Evolutionary conservation across 768 basidiomycete species (phyloP).

Genomic region (Termitomyces sp.): DNA sequence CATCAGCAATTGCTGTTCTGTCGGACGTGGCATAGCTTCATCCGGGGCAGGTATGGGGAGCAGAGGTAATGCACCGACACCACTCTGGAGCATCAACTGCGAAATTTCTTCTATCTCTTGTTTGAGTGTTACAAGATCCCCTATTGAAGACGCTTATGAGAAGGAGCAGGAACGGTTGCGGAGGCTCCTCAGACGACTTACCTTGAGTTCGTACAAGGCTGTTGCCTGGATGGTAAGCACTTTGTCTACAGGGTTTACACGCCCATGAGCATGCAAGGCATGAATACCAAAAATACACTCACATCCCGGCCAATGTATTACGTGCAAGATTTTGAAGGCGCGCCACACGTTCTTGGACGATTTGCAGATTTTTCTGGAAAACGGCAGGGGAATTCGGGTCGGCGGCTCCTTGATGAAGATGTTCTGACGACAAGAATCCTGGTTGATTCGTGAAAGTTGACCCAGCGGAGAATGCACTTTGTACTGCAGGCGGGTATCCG

Average conservation of each 20-base stretch:
- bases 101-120: conserved; percentile 40
- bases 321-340: conserved; percentile 44
- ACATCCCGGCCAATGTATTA: conserved; percentile 49
- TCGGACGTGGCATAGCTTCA: conserved; percentile 23
- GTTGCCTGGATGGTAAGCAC: conserved; percentile 53
- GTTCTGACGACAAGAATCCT: conserved; percentile 7
- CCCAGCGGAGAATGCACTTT: neutral
- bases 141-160: conserved; percentile 20
- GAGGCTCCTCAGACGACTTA: conserved; percentile 12
- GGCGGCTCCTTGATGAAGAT: conserved; percentile 28
- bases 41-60: conserved; percentile 20
- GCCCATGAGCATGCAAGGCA: neutral
- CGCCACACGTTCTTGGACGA: conserved; percentile 42
- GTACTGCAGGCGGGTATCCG: conserved; percentile 1
- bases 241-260: conserved; percentile 33
- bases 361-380: conserved; percentile 55
- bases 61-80: conserved; percentile 63
- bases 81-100: conserved; percentile 48
- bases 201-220: conserved; percentile 53
- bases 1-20: conserved; percentile 40
- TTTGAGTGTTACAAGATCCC: conserved; percentile 44
- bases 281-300: conserved; percentile 16
- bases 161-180: neutral
- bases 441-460: conserved; percentile 12
- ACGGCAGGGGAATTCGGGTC: conserved; percentile 56